Evolutionary conservation across 805 yeast genomes (phyloP), one percentile per base, ranked within the genome.

Genomic region (Teunomyces atbi): DNA sequence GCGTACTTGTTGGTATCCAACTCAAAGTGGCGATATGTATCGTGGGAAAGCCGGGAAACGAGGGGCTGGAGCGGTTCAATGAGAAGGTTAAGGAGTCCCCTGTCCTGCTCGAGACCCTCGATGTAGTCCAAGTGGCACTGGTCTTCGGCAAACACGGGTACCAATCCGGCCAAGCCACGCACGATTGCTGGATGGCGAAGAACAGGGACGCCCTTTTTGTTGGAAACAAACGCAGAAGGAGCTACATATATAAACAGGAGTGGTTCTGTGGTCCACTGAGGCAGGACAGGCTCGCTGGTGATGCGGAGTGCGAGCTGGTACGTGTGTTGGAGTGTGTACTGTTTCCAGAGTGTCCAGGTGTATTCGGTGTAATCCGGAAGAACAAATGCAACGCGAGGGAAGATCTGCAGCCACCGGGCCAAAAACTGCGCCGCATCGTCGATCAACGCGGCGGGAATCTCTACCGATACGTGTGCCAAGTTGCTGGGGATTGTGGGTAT

Each of bases 51-150:
- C 50, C 83, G 69, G 34, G 75, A 73, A 2, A 71, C 60, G 44
- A 85, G 70, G 0, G 98, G 97, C 59, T 86, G 86, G 26, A 91
- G 67, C 0, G 97, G 97, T 3, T 61, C 64, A 5, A 68, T 64
- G 8, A 66, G 41, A n/a, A 19, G 28, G 28, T 36, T 21, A 3
- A 19, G 39, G 6, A 12, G 39, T 8, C 11, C 23, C 21, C 18
- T 36, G 28, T n/a, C 26, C 8, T 23, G 39, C 6, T 19, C 27
- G 28, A 36, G 27, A 13, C 39, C 12, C 10, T 13, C n/a, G 15
- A 36, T 10, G 28, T 36, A 36, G 16, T 21, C 23, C 16, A 36
- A n/a, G 10, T 36, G 39, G 10, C 16, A 6, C 10, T 21, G 16
- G 10, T 19, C 27, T 13, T 36, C 39, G 16, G 23, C 28, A 13